Conservation (phyloP, 2,329 filamentous ascomycete genomes). For the Microascus cirrosus region DNA sequence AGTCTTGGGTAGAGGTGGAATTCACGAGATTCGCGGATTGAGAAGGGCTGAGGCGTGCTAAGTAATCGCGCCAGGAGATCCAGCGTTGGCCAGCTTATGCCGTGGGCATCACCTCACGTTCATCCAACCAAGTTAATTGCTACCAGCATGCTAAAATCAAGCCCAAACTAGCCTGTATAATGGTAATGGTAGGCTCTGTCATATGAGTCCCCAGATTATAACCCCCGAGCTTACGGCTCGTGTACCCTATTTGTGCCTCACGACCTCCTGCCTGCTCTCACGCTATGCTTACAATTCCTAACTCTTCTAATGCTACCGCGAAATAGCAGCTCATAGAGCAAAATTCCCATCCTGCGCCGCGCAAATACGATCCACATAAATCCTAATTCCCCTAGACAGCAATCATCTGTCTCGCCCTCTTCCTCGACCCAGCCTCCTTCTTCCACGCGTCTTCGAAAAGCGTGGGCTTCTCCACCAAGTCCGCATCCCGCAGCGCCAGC, state of each 20-base stretch:
- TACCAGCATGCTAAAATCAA: no score
- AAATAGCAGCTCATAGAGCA: not conserved
- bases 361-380: not conserved
- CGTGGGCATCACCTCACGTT: no score
- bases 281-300: not conserved
- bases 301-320: not conserved
- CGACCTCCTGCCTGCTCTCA: not conserved
- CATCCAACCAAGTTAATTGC: no score
- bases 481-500: conserved; percentile 52
- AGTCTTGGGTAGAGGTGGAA: not conserved
- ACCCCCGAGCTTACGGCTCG: no score
- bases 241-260: no score
- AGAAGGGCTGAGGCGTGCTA: not conserved
- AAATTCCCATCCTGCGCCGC: not conserved
- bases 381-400: not conserved
- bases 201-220: no score
- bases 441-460: conserved; percentile 61
- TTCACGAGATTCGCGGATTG: not conserved
- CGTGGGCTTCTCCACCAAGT: conserved; percentile 49
- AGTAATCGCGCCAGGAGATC: not conserved
- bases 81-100: no score
- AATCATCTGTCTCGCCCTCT: not conserved
- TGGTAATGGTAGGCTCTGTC: no score
- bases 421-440: conserved; percentile 1
- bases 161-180: no score